Evolutionary conservation across 192 early-diverging fungal species (phyloP).

Genomic region (Coemansia sp.): DNA sequence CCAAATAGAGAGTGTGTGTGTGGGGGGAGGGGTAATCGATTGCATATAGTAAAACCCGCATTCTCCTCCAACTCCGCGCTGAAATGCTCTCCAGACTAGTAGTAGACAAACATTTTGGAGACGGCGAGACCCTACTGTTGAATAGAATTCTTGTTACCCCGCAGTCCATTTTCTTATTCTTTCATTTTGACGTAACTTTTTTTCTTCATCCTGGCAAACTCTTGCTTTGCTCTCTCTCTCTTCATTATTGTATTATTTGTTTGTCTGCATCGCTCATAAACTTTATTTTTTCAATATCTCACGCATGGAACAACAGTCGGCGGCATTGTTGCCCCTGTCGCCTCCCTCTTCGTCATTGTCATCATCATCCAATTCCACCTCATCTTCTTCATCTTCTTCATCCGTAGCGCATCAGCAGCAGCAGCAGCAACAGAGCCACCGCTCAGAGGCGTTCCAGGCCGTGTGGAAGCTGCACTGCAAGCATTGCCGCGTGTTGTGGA

Average conservation of each 20-base stretch:
- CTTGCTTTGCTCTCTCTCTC: background rate
- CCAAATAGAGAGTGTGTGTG: no score
- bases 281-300: slow-evolving; percentile 1
- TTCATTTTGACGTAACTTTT: background rate
- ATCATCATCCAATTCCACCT: background rate
- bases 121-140: background rate
- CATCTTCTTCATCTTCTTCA: background rate
- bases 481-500: slow-evolving; percentile 49
- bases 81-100: background rate
- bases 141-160: slow-evolving; percentile 1
- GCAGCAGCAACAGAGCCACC: slow-evolving; percentile 5
- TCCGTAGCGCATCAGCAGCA: background rate
- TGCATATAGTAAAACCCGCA: slow-evolving; percentile 6
- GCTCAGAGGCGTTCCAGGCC: slow-evolving; percentile 45
- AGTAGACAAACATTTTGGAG: slow-evolving; percentile 9
- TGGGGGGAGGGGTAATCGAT: no score
- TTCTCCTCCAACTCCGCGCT: background rate
- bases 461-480: slow-evolving; percentile 55
- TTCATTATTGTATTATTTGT: background rate
- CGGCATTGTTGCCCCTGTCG: background rate
- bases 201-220: background rate
- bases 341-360: background rate
- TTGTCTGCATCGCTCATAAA: no score
- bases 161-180: background rate
- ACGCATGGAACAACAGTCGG: background rate